Evolutionary conservation across 495 filamentous ascomycete species (phyloP).

Genomic region (Penicillium subrubescens): DNA sequence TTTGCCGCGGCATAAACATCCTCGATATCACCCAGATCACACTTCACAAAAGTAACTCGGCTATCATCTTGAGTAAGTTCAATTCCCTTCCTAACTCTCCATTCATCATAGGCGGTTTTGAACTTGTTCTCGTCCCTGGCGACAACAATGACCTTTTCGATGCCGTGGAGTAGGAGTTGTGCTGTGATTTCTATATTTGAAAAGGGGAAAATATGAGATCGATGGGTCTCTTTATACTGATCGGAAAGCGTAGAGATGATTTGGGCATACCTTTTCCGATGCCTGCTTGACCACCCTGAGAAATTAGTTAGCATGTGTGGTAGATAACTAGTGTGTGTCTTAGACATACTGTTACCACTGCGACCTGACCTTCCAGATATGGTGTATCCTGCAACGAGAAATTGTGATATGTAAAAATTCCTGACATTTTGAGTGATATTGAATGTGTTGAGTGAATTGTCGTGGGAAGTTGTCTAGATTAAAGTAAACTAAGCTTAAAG

Average conservation of each 20-base stretch:
- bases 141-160: slow-evolving; percentile 37
- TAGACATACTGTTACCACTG: slow-evolving; percentile 39
- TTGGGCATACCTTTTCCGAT: slow-evolving; percentile 34
- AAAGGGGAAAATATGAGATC: neutral
- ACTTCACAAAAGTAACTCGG: slow-evolving; percentile 33
- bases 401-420: slow-evolving; percentile 25
- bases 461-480: neutral
- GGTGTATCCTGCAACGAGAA: slow-evolving; percentile 33
- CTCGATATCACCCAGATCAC: slow-evolving; percentile 36
- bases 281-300: slow-evolving; percentile 41
- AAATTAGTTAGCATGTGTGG: neutral
- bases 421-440: slow-evolving; percentile 13
- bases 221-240: neutral
- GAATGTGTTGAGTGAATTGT: neutral
- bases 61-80: slow-evolving; percentile 17
- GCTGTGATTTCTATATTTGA: slow-evolving; percentile 34
- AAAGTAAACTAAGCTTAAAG: neutral
- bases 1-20: slow-evolving; percentile 27
- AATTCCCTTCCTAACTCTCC: slow-evolving; percentile 22
- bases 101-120: slow-evolving; percentile 24
- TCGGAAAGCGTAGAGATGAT: neutral
- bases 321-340: neutral
- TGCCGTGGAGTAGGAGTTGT: slow-evolving; percentile 44
- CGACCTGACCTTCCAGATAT: slow-evolving; percentile 33
- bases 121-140: slow-evolving; percentile 33